Conservation (phyloP, 768 basidiomycete genomes). For the Mycena venus region DNA sequence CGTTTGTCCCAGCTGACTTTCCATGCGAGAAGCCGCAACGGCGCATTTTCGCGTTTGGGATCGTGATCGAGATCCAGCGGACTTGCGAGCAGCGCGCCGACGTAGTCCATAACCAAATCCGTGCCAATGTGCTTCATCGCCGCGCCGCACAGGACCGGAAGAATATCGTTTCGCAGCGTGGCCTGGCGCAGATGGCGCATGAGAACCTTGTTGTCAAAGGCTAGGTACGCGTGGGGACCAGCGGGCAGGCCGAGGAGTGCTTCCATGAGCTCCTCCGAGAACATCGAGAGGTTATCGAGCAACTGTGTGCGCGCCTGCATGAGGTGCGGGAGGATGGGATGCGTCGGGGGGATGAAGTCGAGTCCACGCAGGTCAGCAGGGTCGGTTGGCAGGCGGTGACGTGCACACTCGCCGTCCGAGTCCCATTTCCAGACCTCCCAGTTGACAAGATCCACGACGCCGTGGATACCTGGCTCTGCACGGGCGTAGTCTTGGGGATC, state of each 20-base stretch:
- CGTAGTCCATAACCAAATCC: constrained; percentile 84
- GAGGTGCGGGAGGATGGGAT: constrained; percentile 80
- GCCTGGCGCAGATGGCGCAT: constrained; percentile 76
- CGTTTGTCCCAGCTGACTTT: constrained; percentile 90
- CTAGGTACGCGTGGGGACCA: constrained; percentile 74
- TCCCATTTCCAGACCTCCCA: constrained; percentile 90
- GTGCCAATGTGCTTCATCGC: constrained; percentile 88
- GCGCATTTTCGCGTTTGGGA: constrained; percentile 57
- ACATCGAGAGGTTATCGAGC: constrained; percentile 85
- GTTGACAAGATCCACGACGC: constrained; percentile 84
- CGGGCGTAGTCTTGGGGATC: constrained; percentile 71
- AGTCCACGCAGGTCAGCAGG: constrained; percentile 56
- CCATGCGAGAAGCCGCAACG: constrained; percentile 83
- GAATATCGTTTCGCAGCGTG: constrained; percentile 72
- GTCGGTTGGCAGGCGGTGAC: constrained; percentile 65
- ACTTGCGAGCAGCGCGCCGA: constrained; percentile 83
- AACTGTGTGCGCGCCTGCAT: constrained; percentile 76
- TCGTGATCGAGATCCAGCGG: constrained; percentile 75
- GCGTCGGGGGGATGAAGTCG: constrained; percentile 64
- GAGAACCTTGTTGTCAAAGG: constrained; percentile 65
- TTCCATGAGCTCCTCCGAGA: constrained; percentile 86
- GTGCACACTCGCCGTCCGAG: constrained; percentile 57
- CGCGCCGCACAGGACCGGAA: constrained; percentile 88
- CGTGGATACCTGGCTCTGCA: constrained; percentile 88
- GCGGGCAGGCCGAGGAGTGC: constrained; percentile 69